Evolutionary conservation across 208 protist species (phyloP).

Genomic region (Trypanosoma mega): DNA sequence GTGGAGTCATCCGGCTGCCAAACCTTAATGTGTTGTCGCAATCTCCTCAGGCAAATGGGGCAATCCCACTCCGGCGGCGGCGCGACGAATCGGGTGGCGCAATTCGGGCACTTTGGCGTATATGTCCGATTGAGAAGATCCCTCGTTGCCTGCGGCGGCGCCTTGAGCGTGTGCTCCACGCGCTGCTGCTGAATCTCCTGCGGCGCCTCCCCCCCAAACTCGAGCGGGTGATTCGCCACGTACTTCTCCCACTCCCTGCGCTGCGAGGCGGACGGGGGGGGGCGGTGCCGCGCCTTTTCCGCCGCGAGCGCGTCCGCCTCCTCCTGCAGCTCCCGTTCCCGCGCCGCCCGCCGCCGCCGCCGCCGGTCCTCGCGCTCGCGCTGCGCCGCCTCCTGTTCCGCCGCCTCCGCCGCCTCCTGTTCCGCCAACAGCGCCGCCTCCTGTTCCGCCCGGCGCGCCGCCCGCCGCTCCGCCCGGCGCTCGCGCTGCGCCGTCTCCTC

Average conservation of each 20-base stretch:
- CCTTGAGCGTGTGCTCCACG: slow-evolving; percentile 54
- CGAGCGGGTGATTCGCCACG: slow-evolving; percentile 71
- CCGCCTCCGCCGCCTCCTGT: slow-evolving; percentile 35
- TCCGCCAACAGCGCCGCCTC: slow-evolving; percentile 28
- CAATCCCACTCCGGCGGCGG: slow-evolving; percentile 79
- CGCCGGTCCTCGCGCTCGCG: slow-evolving; percentile 44
- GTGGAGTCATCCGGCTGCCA: slow-evolving; percentile 81
- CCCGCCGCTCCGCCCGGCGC: slow-evolving; percentile 39
- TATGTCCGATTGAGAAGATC: slow-evolving; percentile 65
- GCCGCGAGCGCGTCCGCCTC: slow-evolving; percentile 59
- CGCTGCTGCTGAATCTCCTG: slow-evolving; percentile 63
- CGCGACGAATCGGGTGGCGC: slow-evolving; percentile 43
- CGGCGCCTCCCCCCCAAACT: slow-evolving; percentile 33
- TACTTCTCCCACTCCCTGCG: slow-evolving; percentile 78
- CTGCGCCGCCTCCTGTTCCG: slow-evolving; percentile 36
- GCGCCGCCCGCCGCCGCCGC: slow-evolving; percentile 52
- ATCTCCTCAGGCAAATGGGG: slow-evolving; percentile 46
- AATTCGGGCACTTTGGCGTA: slow-evolving; percentile 68
- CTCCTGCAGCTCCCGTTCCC: slow-evolving; percentile 56
- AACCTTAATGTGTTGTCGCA: slow-evolving; percentile 45
- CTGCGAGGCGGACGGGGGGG: slow-evolving; percentile 43
- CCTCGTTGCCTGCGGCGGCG: slow-evolving; percentile 37
- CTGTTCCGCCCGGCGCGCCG: slow-evolving; percentile 31
- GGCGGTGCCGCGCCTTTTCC: slow-evolving; percentile 36
- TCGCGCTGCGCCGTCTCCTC: slow-evolving; percentile 45